Percentiles rank a stretch among this genome's conserved stretches.
These are phyloP conservation scores for Neoboletus magnificus DNA, from an alignment of 768 basidiomycete species.

Conservation along the genomic window DNA sequence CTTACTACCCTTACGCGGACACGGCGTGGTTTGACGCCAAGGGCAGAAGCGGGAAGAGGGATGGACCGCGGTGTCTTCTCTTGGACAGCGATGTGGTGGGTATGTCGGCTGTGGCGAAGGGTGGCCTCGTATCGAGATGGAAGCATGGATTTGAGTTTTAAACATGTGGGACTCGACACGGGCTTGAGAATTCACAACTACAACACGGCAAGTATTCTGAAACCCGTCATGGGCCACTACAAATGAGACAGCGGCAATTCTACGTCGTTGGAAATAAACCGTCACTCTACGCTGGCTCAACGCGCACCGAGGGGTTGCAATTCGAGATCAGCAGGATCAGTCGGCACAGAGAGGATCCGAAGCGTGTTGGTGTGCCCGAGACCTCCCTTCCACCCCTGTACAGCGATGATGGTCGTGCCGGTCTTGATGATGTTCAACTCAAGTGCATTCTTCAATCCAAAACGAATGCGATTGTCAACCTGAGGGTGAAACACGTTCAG, in stretches of 20 bases:
- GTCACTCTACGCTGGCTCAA: conserved; percentile 11
- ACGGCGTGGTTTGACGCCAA: conserved; percentile 48
- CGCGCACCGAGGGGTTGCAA: conserved; percentile 53
- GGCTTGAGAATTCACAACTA: too few relatives aligned
- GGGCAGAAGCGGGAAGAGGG: conserved; percentile 55
- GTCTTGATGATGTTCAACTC: conserved; percentile 83
- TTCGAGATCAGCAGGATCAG: conserved; percentile 74
- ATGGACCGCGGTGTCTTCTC: conserved; percentile 52
- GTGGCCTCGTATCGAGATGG: conserved; percentile 4
- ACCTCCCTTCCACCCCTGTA: conserved; percentile 99
- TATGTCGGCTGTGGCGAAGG: conserved; percentile 5
- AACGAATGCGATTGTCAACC: conserved; percentile 89
- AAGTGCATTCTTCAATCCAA: conserved; percentile 81
- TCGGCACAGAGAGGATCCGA: conserved; percentile 80
- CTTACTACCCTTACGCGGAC: conserved; percentile 59
- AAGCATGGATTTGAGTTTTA: neutral
- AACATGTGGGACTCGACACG: neutral
- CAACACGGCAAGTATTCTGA: neutral
- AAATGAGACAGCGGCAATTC: conserved; percentile 7
- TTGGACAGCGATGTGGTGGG: conserved; percentile 27
- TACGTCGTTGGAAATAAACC: neutral
- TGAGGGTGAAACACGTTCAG: conserved; percentile 28
- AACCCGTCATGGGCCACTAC: neutral
- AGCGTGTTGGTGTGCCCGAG: conserved; percentile 94
- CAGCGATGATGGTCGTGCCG: conserved; percentile 86